phyloP scores from a whole-genome alignment of 805 yeast species.

The Torulaspora indica region DNA sequence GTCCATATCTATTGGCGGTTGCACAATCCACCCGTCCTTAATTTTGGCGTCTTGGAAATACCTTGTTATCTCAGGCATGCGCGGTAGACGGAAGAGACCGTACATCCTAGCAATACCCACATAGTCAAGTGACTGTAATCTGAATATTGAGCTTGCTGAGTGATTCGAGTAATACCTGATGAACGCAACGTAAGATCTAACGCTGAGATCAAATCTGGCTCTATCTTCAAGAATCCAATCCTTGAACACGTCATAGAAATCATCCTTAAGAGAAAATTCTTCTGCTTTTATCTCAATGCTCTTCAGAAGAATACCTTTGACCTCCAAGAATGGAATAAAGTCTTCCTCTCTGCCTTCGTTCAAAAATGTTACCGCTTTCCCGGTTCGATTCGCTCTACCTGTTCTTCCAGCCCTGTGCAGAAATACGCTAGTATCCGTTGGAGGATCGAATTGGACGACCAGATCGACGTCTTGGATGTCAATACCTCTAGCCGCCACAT shows the following conservation, averaged over 20 bases:
- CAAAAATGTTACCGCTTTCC: slow-evolving; percentile 72
- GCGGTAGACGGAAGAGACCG: slow-evolving; percentile 79
- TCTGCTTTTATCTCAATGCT: slow-evolving; percentile 32
- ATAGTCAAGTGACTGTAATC: slow-evolving; percentile 67
- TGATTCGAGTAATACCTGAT: slow-evolving; percentile 84
- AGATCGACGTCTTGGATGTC: slow-evolving; percentile 93
- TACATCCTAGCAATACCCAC: slow-evolving; percentile 67
- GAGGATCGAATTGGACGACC: slow-evolving; percentile 93
- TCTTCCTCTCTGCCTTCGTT: slow-evolving; percentile 75
- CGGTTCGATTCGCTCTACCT: slow-evolving; percentile 83
- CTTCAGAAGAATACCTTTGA: slow-evolving; percentile 55
- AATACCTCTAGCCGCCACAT: slow-evolving; percentile 97
- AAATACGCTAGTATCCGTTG: slow-evolving; percentile 86
- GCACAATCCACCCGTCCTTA: slow-evolving; percentile 67
- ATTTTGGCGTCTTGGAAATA: slow-evolving; percentile 46
- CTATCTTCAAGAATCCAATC: slow-evolving; percentile 69
- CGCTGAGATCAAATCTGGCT: slow-evolving; percentile 73
- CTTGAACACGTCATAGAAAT: slow-evolving; percentile 33
- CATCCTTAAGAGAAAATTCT: slow-evolving; percentile 8
- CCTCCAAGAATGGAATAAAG: slow-evolving; percentile 72
- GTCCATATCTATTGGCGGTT: slow-evolving; percentile 59
- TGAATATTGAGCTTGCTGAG: slow-evolving; percentile 79
- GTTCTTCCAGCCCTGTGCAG: slow-evolving; percentile 94
- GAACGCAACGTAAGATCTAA: slow-evolving; percentile 77
- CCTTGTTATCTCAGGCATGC: slow-evolving; percentile 82